Evolutionary conservation across 2,329 filamentous ascomycete genomes (phyloP).

Genomic region (Alternaria sp.): DNA sequence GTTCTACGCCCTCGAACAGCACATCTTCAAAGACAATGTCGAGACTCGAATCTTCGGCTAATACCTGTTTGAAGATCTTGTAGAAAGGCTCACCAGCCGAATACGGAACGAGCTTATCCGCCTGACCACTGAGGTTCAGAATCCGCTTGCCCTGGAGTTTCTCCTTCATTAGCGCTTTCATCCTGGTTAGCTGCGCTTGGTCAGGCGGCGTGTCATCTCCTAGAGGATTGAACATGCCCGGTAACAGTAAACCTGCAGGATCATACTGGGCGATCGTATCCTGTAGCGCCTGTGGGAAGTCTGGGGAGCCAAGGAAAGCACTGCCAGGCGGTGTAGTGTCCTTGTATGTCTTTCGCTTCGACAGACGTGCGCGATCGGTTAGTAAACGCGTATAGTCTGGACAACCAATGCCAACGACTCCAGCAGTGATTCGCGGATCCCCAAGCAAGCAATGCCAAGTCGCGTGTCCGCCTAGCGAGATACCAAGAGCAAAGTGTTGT

Average conservation of each 20-base stretch:
- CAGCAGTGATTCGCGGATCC: slow-evolving; percentile 81
- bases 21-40: slow-evolving; percentile 69
- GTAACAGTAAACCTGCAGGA: slow-evolving; percentile 77
- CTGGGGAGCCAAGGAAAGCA: slow-evolving; percentile 76
- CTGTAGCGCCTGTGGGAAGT: slow-evolving; percentile 78
- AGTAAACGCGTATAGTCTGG: slow-evolving; percentile 87
- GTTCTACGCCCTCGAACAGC: slow-evolving; percentile 73
- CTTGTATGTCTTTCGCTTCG: slow-evolving; percentile 70
- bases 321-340: slow-evolving; percentile 64
- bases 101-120: slow-evolving; percentile 78
- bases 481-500: slow-evolving; percentile 79
- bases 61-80: slow-evolving; percentile 67
- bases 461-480: slow-evolving; percentile 87
- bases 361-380: slow-evolving; percentile 77
- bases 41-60: slow-evolving; percentile 59
- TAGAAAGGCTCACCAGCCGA: slow-evolving; percentile 68
- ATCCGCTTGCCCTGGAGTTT: slow-evolving; percentile 55
- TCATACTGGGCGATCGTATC: slow-evolving; percentile 72
- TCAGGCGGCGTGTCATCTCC: slow-evolving; percentile 39
- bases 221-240: slow-evolving; percentile 33
- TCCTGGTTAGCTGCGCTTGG: slow-evolving; percentile 46
- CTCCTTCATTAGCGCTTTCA: slow-evolving; percentile 51
- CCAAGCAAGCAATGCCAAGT: slow-evolving; percentile 84
- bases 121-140: slow-evolving; percentile 64
- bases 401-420: slow-evolving; percentile 84